phyloP scores from a whole-genome alignment of 2,329 filamentous ascomycete genomes.

The Clonostachys rhizophaga region DNA sequence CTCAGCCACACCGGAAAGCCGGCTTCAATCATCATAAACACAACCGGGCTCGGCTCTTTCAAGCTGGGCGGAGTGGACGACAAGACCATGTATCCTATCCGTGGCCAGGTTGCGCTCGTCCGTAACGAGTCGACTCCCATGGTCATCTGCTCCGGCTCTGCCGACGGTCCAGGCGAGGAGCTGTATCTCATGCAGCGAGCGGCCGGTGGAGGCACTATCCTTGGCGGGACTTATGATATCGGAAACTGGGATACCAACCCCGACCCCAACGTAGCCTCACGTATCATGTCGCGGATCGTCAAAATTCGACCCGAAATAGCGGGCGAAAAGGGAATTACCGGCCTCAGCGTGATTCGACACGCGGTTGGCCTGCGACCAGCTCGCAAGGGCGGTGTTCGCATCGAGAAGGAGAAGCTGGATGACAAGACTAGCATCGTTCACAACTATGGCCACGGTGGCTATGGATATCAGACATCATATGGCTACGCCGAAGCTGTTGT shows the following conservation, averaged over 20 bases:
- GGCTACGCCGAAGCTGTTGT: conserved; percentile 66
- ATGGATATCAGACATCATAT: conserved; percentile 69
- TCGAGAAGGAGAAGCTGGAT: conserved; percentile 58
- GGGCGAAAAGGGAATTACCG: conserved; percentile 63
- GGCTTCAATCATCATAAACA: conserved; percentile 70
- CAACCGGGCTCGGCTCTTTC: conserved; percentile 72
- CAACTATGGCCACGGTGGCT: conserved; percentile 75
- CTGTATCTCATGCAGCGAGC: conserved; percentile 81
- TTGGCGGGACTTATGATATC: conserved; percentile 79
- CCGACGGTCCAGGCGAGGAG: conserved; percentile 68
- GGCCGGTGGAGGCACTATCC: conserved; percentile 69
- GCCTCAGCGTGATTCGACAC: conserved; percentile 73
- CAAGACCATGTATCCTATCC: conserved; percentile 58
- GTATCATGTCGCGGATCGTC: conserved; percentile 79
- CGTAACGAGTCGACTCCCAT: conserved; percentile 53
- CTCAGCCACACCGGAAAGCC: conserved; percentile 43
- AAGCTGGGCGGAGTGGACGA: conserved; percentile 82
- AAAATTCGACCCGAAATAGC: conserved; percentile 61
- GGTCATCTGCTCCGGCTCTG: conserved; percentile 57
- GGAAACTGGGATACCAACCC: conserved; percentile 74
- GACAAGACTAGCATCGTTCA: conserved; percentile 61
- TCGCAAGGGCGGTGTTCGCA: conserved; percentile 65
- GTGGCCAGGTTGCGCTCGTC: conserved; percentile 84
- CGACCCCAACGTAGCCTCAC: conserved; percentile 69
- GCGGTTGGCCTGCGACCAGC: conserved; percentile 78